These are phyloP conservation scores for Canna indica DNA, from an alignment of 176 grass and related monocot species.

Conservation along the genomic window DNA sequence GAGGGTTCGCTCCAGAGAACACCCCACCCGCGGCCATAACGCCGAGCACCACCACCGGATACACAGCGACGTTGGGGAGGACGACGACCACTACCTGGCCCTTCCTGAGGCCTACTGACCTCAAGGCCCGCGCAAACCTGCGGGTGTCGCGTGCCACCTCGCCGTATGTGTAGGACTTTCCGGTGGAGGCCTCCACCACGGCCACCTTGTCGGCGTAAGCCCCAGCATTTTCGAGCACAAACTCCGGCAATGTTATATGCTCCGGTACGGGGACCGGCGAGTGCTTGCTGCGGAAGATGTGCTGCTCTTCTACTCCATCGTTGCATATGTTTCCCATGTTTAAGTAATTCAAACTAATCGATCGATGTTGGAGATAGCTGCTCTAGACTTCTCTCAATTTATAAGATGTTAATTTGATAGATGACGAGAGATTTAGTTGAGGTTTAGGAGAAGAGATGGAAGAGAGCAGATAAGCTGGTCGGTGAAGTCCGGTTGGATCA, in stretches of 20 bases:
- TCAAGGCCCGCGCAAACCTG: constrained; percentile 56
- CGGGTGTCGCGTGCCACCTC: constrained; percentile 38
- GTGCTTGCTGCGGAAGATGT: constrained; percentile 66
- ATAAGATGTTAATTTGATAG: too few relatives aligned
- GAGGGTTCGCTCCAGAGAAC: constrained; percentile 71
- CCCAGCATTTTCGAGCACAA: constrained; percentile 48
- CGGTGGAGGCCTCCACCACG: constrained; percentile 46
- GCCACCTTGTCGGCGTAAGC: constrained; percentile 53
- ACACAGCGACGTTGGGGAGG: constrained; percentile 64
- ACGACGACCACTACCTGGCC: constrained; percentile 69
- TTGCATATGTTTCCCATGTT: constrained; percentile 29
- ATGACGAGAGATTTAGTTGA: neutral
- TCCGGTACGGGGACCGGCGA: constrained; percentile 45
- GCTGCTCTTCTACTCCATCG: constrained; percentile 34
- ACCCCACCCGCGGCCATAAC: constrained; percentile 64
- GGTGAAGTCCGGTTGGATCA: neutral
- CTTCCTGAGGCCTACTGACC: constrained; percentile 50
- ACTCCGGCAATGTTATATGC: constrained; percentile 59
- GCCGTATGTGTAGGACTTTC: constrained; percentile 54
- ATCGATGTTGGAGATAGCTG: too few relatives aligned
- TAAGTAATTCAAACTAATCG: too few relatives aligned
- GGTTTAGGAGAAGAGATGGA: neutral
- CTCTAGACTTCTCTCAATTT: too few relatives aligned
- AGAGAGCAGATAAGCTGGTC: neutral
- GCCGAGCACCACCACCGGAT: constrained; percentile 62